These are phyloP conservation scores for Primulina eburnea DNA, from an alignment of 257 asterid genomes.

Conservation along the genomic window DNA sequence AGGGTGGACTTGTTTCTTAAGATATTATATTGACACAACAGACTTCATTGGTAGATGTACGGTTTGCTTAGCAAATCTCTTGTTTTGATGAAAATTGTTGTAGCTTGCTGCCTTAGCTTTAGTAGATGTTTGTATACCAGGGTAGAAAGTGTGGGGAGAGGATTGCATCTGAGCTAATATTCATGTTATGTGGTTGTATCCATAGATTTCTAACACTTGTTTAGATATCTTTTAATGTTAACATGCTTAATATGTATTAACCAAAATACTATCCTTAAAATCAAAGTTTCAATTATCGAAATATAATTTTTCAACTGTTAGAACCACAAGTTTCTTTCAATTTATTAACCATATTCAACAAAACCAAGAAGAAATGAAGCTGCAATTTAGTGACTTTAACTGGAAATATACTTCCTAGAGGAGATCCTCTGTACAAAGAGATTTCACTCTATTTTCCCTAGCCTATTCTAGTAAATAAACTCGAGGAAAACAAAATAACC, in stretches of 20 bases:
- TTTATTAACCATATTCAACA: too few species aligned
- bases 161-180: neutral
- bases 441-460: too few species aligned
- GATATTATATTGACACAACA: neutral
- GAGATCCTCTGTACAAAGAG: too few species aligned
- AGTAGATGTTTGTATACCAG: neutral
- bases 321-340: too few species aligned
- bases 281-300: neutral
- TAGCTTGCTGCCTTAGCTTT: slow-evolving; percentile 15
- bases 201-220: neutral
- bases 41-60: neutral
- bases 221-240: neutral
- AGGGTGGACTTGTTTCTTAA: neutral
- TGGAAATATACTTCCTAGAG: too few species aligned
- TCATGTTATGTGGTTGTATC: slow-evolving; percentile 12
- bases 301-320: too few species aligned
- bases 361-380: too few species aligned
- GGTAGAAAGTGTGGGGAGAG: neutral
- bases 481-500: too few species aligned
- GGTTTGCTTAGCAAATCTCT: neutral
- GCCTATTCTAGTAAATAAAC: too few species aligned
- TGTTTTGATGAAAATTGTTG: neutral
- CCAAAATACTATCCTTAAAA: neutral
- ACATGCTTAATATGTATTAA: neutral
- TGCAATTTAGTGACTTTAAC: too few species aligned